Conservation (phyloP, 2,329 filamentous ascomycete species). For the Ceratocystis albifundus region DNA sequence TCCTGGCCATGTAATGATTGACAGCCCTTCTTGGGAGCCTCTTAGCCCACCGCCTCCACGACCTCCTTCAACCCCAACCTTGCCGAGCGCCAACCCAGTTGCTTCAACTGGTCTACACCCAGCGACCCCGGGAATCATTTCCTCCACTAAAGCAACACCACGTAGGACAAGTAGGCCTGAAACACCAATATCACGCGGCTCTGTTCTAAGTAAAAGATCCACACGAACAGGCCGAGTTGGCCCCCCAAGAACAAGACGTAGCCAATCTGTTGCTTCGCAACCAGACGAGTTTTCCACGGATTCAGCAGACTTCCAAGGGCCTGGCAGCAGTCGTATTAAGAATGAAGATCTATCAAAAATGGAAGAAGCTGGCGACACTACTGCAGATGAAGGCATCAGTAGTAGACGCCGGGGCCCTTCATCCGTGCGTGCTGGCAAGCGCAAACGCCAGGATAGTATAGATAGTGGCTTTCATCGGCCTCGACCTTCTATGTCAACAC, state of each 20-base stretch:
- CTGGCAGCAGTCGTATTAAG: constrained; percentile 39
- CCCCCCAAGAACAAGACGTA: constrained; percentile 30
- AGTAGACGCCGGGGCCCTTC: constrained; percentile 33
- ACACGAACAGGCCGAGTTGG: constrained; percentile 17
- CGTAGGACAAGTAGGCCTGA: constrained; percentile 17
- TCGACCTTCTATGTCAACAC: constrained; percentile 29
- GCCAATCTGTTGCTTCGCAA: constrained; percentile 38
- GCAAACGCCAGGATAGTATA: constrained; percentile 45
- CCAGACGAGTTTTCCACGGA: constrained; percentile 40
- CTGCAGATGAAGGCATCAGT: constrained; percentile 42
- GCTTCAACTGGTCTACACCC: constrained; percentile 32
- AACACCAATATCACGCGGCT: constrained; percentile 21
- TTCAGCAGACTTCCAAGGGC: constrained; percentile 28
- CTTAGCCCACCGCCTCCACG: constrained; percentile 28
- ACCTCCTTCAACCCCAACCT: not conserved
- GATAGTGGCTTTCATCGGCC: constrained; percentile 32
- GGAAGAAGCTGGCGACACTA: constrained; percentile 46
- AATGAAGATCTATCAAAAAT: constrained; percentile 46
- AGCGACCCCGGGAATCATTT: constrained; percentile 20
- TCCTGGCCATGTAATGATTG: constrained; percentile 31
- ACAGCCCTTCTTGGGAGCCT: constrained; percentile 47
- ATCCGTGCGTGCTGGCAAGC: constrained; percentile 32
- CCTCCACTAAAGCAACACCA: constrained; percentile 19
- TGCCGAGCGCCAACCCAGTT: constrained; percentile 30
- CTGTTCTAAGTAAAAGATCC: constrained; percentile 12